Evolutionary conservation across 202 grass and related monocot species (phyloP), one percentile per base, ranked within the genome.

Genomic region (Schoenoplectus triqueter): DNA sequence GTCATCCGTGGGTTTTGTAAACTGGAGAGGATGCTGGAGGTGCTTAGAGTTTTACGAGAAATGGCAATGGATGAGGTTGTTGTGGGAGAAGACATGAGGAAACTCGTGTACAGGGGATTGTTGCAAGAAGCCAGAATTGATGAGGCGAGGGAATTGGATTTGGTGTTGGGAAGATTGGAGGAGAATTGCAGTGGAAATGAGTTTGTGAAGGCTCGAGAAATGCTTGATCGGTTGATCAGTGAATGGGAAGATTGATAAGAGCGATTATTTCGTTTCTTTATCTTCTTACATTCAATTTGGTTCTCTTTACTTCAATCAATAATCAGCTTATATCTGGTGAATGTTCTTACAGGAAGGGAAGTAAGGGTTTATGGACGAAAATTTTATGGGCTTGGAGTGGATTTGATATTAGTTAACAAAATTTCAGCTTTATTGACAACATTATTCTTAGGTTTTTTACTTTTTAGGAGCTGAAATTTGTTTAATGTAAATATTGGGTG

Each of bases 41-140:
- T 86, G 46, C 81, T 97, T 14, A 84, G 57, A 52, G 87, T 87
- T 44, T 39, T 92, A 19, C 63, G 82, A 69, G 90, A 97, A 80
- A 92, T 97, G 94, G 90, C 86, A 0, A 6, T 2, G 1, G 92
- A 94, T 56, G 83, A 84, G 76, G 3, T 92, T 8, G 39, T 39
- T 39, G 71, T 79, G 22, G 85, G 85, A 49, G 60, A 0, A 2
- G 84, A 88, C 52, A 73, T 90, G 70, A 90, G 86, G 49, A 87
- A 85, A 50, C 59, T 68, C 2, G 84, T 94, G 71, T 83, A 80
- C 65, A 78, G 62, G 61, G 90, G 71, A 17, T 83, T 97, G 90
- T 64, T 94, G 76, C 88, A 87, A 47, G 88, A 94, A 41, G 90
- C 92, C 14, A 90, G 90, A 78, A 73, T 92, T 64, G 94, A 97